phyloP scores from a whole-genome alignment of 768 basidiomycete genomes.

The Sporobolomyces phaffii region DNA sequence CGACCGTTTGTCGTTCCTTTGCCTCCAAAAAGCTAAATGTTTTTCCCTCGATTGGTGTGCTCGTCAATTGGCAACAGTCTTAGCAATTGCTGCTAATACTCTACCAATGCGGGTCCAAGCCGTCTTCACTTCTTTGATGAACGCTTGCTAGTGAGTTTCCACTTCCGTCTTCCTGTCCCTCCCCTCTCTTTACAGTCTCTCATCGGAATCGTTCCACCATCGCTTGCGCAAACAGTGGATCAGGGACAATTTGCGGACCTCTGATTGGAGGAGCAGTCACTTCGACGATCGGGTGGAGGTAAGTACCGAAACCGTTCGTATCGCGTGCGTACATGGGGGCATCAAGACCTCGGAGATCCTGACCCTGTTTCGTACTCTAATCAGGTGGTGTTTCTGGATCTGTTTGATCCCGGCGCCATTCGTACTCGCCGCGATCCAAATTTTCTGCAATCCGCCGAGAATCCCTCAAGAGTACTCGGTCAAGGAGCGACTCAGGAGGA shows the following conservation, averaged over 20 bases:
- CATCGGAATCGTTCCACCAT: too few species aligned
- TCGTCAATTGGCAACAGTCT: too few species aligned
- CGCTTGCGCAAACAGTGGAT: not conserved
- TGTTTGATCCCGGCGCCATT: not conserved
- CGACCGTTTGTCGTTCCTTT: too few species aligned
- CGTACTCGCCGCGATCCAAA: constrained; percentile 2
- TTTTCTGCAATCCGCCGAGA: constrained; percentile 19
- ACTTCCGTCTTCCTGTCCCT: not conserved
- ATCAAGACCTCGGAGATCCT: not conserved
- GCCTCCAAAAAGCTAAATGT: too few species aligned
- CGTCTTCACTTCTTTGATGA: constrained; percentile 13
- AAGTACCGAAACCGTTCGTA: not conserved
- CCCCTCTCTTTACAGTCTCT: not conserved
- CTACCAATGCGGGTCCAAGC: constrained; percentile 23
- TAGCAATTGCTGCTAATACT: constrained; percentile 21
- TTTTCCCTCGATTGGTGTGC: too few species aligned
- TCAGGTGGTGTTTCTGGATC: constrained; percentile 31
- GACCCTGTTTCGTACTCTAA: not conserved
- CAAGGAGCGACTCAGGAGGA: constrained; percentile 1
- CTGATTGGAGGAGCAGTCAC: constrained; percentile 8
- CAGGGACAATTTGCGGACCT: constrained; percentile 11
- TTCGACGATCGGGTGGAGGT: not conserved
- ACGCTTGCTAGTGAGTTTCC: constrained; percentile 4
- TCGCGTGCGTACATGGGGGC: too few species aligned
- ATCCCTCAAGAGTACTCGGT: constrained; percentile 21